Base-by-base conservation (phyloP, 2,329 filamentous ascomycete species). In the Tolypocladium tundrense region DNA sequence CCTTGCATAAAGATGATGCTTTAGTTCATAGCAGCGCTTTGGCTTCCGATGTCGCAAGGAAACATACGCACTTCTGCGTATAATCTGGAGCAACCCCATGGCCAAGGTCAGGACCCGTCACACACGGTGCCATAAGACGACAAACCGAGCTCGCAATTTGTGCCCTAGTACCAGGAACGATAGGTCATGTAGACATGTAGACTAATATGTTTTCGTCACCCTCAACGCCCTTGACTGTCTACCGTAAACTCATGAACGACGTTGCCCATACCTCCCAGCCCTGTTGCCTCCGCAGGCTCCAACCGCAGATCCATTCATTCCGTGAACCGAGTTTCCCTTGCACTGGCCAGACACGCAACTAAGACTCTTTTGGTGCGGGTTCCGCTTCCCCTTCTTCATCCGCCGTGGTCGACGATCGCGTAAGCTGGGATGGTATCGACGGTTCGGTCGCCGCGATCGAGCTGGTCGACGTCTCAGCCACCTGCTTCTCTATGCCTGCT, bases 371-470 rank as follows among this genome's bases (percentile, higher is more conserved):
- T 39, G 39, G 39, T n/a, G 57, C 57, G 24, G 63, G 61, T 33
- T 60, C 42, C 2, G 58, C 33, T 39, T 63, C 62, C 2, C 62
- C 58, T 39, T 67, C 68, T 54, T 77, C 76, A 33, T 77, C 77
- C 4, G 70, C 75, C 3, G 72, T 65, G 0, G 77, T 79, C 19
- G 76, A 76, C 2, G 79, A 76, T 19, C 75, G 75, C 11, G 72
- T 76, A 43, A 83, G 69, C 16, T 77, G 73, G 1, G 80, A 83
- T 27, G 74, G 73, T 33, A 77, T 73, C n/a, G 73, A 64, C 5
- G 80, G 79, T 60, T 81, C 79, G 43, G 75, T 76, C 53, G 57
- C 68, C 54, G 59, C 64, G 61, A 57, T 61, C 48, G 62, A 62
- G 16, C 71, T 66, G n/a, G 71, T 67, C 14, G 71, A 63, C 21